phyloP scores from a whole-genome alignment of 2,329 filamentous ascomycete species.

The Cytospora schulzeri region DNA sequence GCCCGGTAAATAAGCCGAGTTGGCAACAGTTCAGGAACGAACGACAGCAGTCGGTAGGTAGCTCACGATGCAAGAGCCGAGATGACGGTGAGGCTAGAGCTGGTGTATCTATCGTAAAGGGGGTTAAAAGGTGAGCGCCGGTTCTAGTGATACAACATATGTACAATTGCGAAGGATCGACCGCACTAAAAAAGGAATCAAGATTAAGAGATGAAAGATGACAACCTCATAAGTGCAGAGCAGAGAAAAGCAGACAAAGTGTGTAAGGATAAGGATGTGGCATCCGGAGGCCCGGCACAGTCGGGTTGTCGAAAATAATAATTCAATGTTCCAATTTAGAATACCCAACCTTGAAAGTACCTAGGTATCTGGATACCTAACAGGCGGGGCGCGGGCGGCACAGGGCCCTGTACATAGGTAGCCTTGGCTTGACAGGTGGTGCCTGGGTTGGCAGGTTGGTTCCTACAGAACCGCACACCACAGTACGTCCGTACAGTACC shows the following conservation, averaged over 20 bases:
- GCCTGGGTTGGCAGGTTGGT: neutral
- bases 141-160: constrained; percentile 1
- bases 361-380: neutral
- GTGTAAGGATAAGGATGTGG: constrained; percentile 8
- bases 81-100: constrained; percentile 10
- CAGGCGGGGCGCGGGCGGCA: neutral
- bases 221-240: neutral
- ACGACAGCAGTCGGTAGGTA: constrained; percentile 8
- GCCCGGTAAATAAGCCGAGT: constrained; percentile 14
- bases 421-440: neutral
- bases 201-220: neutral
- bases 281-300: constrained; percentile 14
- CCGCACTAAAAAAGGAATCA: neutral
- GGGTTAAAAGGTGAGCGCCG: neutral
- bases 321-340: neutral
- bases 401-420: neutral
- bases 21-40: neutral
- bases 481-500: no score
- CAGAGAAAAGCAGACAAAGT: neutral
- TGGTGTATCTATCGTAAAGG: constrained; percentile 1
- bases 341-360: no score
- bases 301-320: neutral
- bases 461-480: no score
- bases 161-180: neutral
- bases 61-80: constrained; percentile 10